A percentile compares a stretch with the other conserved stretches of the same genome.
phyloP scores from a whole-genome alignment of 495 filamentous ascomycete genomes.

The Pseudoneurospora amorphoporcata region DNA sequence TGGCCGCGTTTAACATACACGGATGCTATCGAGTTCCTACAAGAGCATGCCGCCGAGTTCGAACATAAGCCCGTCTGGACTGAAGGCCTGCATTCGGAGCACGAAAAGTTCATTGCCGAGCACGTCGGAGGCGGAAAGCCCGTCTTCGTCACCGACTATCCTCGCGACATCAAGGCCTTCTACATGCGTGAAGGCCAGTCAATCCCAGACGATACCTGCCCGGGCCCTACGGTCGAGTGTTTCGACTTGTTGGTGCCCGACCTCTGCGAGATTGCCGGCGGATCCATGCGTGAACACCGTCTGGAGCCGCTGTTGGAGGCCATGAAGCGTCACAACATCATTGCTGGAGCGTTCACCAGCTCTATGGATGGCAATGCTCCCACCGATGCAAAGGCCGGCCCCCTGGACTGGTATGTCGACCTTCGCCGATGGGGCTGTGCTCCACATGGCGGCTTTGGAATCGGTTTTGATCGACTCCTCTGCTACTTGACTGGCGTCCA shows the following conservation, averaged over 20 bases:
- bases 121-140: slow-evolving; percentile 56
- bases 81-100: slow-evolving; percentile 76
- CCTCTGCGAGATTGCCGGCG: slow-evolving; percentile 80
- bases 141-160: slow-evolving; percentile 91
- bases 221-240: slow-evolving; percentile 67
- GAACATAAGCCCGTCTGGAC: slow-evolving; percentile 57
- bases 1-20: slow-evolving; percentile 88
- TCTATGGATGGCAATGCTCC: background rate
- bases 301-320: slow-evolving; percentile 55
- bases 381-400: background rate
- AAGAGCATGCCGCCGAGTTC: slow-evolving; percentile 55
- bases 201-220: slow-evolving; percentile 4
- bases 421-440: slow-evolving; percentile 86
- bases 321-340: slow-evolving; percentile 45
- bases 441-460: slow-evolving; percentile 91
- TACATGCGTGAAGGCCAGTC: slow-evolving; percentile 68
- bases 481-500: slow-evolving; percentile 74
- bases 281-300: slow-evolving; percentile 88
- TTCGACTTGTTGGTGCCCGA: slow-evolving; percentile 93
- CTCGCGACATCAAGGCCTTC: slow-evolving; percentile 78
- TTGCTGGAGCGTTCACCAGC: background rate
- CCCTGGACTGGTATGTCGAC: slow-evolving; percentile 87
- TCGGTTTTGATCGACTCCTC: slow-evolving; percentile 87
- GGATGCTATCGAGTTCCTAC: slow-evolving; percentile 58
- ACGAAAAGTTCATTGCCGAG: slow-evolving; percentile 80